Evolutionary conservation across 139 green algal species (phyloP).

Genomic region (Tetraselmis striata): DNA sequence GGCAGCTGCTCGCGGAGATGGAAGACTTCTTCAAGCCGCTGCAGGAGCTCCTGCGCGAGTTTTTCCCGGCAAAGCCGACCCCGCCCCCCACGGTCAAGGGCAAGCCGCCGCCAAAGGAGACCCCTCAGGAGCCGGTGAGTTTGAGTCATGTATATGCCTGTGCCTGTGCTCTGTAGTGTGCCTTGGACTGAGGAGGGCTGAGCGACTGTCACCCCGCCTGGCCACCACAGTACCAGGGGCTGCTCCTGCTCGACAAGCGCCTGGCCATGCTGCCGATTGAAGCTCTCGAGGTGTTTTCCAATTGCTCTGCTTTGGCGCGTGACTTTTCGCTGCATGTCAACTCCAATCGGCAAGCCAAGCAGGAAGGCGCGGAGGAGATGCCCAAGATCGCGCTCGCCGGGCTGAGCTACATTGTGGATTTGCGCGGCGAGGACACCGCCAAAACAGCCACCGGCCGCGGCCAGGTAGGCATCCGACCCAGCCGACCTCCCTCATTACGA

Average conservation of each 20-base stretch:
- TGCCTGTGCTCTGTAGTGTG: no score
- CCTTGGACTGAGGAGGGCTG: no score
- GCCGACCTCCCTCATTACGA: no score
- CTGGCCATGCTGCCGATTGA: not conserved
- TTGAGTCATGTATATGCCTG: no score
- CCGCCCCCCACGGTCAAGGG: not conserved
- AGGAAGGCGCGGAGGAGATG: not conserved
- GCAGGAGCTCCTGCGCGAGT: not conserved
- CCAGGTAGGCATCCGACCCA: no score
- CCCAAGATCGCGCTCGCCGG: not conserved
- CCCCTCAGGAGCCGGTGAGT: not conserved
- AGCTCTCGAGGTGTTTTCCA: not conserved
- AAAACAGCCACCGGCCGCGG: not conserved
- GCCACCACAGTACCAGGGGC: not conserved
- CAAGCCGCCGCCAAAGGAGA: not conserved
- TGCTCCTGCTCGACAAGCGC: not conserved
- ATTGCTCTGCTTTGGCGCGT: not conserved
- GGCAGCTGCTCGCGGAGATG: not conserved
- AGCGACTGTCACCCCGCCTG: no score
- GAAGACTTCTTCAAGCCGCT: not conserved
- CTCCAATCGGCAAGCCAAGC: not conserved
- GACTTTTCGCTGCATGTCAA: not conserved
- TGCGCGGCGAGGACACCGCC: not conserved
- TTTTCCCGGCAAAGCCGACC: not conserved
- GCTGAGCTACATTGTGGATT: not conserved